A percentile compares a stretch with the other conserved stretches of the same genome.
These are phyloP conservation scores for Scheffersomyces titani DNA, from an alignment of 1,139 yeast species.

Conservation along the genomic window DNA sequence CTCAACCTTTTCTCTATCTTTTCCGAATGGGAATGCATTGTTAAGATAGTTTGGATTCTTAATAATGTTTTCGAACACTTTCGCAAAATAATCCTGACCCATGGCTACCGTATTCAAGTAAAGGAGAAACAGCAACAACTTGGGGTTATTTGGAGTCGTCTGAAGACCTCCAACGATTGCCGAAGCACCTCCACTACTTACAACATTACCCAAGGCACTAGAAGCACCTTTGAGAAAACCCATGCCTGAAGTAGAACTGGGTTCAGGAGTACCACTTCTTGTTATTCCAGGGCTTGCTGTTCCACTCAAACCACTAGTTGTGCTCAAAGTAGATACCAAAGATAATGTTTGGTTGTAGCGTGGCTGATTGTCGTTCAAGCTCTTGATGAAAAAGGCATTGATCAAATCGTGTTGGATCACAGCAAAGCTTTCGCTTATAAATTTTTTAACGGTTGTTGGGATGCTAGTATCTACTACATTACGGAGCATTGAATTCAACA, in stretches of 20 bases:
- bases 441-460: slow-evolving; percentile 50
- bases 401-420: slow-evolving; percentile 40
- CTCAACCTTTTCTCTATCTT: slow-evolving; percentile 46
- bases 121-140: slow-evolving; percentile 51
- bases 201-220: slow-evolving; percentile 49
- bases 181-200: slow-evolving; percentile 29
- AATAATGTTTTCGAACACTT: slow-evolving; percentile 41
- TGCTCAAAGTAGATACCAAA: slow-evolving; percentile 16
- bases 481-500: slow-evolving; percentile 64
- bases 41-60: slow-evolving; percentile 29
- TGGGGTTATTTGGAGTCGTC: slow-evolving; percentile 25
- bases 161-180: slow-evolving; percentile 20
- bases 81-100: slow-evolving; percentile 55
- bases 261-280: slow-evolving; percentile 40
- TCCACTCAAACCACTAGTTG: slow-evolving; percentile 11
- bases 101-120: slow-evolving; percentile 63
- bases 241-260: slow-evolving; percentile 24
- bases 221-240: slow-evolving; percentile 50
- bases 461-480: slow-evolving; percentile 66
- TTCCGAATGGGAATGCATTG: slow-evolving; percentile 56
- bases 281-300: slow-evolving; percentile 28
- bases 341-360: slow-evolving; percentile 45
- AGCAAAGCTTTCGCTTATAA: slow-evolving; percentile 37
- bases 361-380: slow-evolving; percentile 59
- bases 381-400: slow-evolving; percentile 45